Conservation (phyloP, 306 rosid genomes). For the Citrullus amarus region DNA sequence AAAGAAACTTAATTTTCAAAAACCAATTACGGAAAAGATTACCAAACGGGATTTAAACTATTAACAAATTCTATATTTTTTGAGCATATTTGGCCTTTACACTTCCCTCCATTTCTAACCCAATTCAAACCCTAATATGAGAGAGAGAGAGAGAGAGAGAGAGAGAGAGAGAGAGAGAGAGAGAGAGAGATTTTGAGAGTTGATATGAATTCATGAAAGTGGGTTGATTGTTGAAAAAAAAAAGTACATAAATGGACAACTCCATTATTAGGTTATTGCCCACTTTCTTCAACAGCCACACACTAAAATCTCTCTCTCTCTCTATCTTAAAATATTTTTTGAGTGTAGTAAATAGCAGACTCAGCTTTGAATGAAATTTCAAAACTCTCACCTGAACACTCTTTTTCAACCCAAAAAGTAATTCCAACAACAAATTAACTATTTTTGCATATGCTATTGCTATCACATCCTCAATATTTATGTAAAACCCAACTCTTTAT, state of each 20-base stretch:
- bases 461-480: not conserved
- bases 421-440: not conserved
- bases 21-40: no score
- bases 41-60: no score
- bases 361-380: conserved; percentile 7
- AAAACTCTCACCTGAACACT: conserved; percentile 7
- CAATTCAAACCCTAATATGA: not conserved
- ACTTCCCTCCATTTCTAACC: no score
- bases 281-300: not conserved
- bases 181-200: not conserved
- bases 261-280: conserved; percentile 4
- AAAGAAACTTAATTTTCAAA: no score
- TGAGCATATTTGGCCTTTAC: no score
- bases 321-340: not conserved
- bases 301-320: not conserved
- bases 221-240: not conserved
- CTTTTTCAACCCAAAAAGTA: not conserved
- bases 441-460: not conserved
- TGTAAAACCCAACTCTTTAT: not conserved
- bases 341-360: conserved; percentile 1
- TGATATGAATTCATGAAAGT: not conserved
- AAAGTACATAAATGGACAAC: not conserved
- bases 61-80: no score
- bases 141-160: not conserved
- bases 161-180: not conserved